A percentile compares a stretch with the other conserved stretches of the same genome.
Conservation (phyloP, 257 asterid species). For the Solanum gracilifrons region DNA sequence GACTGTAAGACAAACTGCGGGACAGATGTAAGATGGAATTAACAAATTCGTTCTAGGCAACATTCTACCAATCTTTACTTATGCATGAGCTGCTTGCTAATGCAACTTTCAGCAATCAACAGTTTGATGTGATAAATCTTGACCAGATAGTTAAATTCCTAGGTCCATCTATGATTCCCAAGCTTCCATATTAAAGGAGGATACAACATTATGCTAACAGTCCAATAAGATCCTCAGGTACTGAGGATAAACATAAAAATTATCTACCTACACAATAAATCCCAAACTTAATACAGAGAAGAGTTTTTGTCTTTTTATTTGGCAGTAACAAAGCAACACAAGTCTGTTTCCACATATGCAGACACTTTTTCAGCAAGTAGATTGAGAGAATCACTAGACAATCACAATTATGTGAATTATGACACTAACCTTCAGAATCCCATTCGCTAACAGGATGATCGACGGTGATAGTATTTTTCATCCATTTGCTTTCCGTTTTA, state of each 20-base stretch:
- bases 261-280: neutral
- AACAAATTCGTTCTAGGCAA: neutral
- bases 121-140: neutral
- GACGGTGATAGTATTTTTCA: neutral
- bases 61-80: neutral
- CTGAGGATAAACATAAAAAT: neutral
- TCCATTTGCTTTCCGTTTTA: neutral
- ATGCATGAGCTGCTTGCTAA: neutral
- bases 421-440: conserved; percentile 30
- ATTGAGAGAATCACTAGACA: neutral
- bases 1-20: neutral
- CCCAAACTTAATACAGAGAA: neutral
- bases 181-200: neutral
- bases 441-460: conserved; percentile 19
- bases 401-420: neutral
- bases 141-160: neutral
- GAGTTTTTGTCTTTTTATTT: neutral
- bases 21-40: neutral
- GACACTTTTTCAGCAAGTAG: neutral
- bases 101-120: neutral
- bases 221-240: neutral
- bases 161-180: neutral
- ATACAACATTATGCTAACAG: neutral
- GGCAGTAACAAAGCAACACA: neutral
- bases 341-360: neutral